Evolutionary conservation across 441 rosid genomes (phyloP).

Genomic region (Euphorbia celastroides): DNA sequence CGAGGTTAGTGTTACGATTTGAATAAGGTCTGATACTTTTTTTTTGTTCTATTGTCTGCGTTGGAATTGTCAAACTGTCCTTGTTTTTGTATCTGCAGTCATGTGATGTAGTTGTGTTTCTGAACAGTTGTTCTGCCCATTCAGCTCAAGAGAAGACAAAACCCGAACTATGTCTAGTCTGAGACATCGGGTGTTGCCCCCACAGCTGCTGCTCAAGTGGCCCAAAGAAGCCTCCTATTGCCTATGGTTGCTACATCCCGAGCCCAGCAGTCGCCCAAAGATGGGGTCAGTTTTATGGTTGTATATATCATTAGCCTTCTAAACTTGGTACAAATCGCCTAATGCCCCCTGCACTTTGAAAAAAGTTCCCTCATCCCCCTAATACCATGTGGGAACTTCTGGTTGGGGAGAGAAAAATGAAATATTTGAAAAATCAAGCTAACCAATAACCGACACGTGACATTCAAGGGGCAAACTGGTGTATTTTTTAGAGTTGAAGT

Average conservation of each 20-base stretch:
- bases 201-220: constrained; percentile 77
- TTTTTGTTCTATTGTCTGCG: constrained; percentile 10
- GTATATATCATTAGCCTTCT: too few species aligned
- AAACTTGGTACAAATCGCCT: too few species aligned
- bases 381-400: too few species aligned
- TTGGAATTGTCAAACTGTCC: background rate
- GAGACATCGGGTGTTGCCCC: constrained; percentile 96
- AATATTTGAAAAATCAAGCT: too few species aligned
- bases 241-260: constrained; percentile 92
- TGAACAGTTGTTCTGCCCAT: constrained; percentile 82
- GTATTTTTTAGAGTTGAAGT: too few species aligned
- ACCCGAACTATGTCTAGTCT: constrained; percentile 83
- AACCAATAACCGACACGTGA: too few species aligned
- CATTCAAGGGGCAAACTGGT: too few species aligned
- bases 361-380: too few species aligned
- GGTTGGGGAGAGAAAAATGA: too few species aligned
- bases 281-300: constrained; percentile 57
- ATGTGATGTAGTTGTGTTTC: constrained; percentile 30
- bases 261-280: constrained; percentile 70
- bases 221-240: constrained; percentile 95
- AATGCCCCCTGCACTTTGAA: too few species aligned
- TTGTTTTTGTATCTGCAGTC: constrained; percentile 25
- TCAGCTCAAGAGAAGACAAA: constrained; percentile 82
- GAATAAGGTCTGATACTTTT: background rate
- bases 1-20: constrained; percentile 51